phyloP scores from a whole-genome alignment of 371 early-diverging fungal species.

The Rhizopus arrhizus region DNA sequence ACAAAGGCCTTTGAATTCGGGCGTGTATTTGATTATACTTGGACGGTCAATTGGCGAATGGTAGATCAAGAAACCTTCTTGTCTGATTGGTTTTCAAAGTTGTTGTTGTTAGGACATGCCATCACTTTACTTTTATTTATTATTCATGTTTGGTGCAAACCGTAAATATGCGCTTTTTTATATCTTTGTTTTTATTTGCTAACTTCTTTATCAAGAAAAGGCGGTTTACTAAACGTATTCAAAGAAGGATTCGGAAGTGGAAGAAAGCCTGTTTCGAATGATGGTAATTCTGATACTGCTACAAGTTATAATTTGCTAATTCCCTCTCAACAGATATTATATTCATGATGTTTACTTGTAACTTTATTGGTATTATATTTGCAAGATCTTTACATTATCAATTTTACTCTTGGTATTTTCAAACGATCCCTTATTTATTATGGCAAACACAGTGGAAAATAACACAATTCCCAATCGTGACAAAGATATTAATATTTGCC shows the following conservation, averaged over 20 bases:
- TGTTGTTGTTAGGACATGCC: slow-evolving; percentile 64
- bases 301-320: background rate
- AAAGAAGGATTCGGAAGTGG: slow-evolving; percentile 39
- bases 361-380: slow-evolving; percentile 87
- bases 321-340: slow-evolving; percentile 55
- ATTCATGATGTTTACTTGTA: slow-evolving; percentile 73
- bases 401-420: slow-evolving; percentile 94
- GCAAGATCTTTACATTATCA: slow-evolving; percentile 92
- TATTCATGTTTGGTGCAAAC: slow-evolving; percentile 55
- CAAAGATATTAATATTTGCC: slow-evolving; percentile 40
- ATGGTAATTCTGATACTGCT: slow-evolving; percentile 33
- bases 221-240: slow-evolving; percentile 55
- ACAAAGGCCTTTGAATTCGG: slow-evolving; percentile 83
- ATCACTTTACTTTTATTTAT: slow-evolving; percentile 64
- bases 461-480: slow-evolving; percentile 2
- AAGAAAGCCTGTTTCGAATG: slow-evolving; percentile 28
- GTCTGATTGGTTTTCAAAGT: slow-evolving; percentile 58
- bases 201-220: slow-evolving; percentile 37
- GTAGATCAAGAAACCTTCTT: slow-evolving; percentile 69
- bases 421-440: slow-evolving; percentile 81
- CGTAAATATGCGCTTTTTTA: slow-evolving; percentile 21
- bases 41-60: slow-evolving; percentile 97
- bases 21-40: slow-evolving; percentile 81
- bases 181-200: slow-evolving; percentile 1
- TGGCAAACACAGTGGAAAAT: slow-evolving; percentile 46